A percentile compares a stretch with the other conserved stretches of the same genome.
Conservation (phyloP, 2,329 filamentous ascomycete genomes). For the Verticillium albo-atrum region DNA sequence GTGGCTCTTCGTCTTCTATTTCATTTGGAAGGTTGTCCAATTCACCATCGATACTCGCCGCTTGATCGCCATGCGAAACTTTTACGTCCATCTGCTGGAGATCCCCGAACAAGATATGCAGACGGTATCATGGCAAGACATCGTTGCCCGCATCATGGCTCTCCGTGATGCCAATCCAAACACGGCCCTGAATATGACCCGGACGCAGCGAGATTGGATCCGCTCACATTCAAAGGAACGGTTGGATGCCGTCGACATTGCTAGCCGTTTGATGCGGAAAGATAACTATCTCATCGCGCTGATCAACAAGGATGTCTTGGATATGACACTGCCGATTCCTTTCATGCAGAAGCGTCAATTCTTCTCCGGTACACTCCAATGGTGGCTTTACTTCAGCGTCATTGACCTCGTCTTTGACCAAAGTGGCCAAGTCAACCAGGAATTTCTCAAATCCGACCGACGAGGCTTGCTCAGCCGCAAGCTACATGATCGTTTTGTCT, state of each 20-base stretch:
- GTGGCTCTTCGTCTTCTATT: constrained; percentile 83
- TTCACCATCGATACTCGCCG: constrained; percentile 70
- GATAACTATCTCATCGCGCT: constrained; percentile 97
- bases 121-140: constrained; percentile 88
- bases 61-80: constrained; percentile 74
- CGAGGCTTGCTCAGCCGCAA: constrained; percentile 74
- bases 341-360: constrained; percentile 75
- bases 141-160: constrained; percentile 80
- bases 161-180: constrained; percentile 82
- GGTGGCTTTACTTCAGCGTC: constrained; percentile 86
- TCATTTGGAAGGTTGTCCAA: constrained; percentile 74
- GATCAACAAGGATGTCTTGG: constrained; percentile 93
- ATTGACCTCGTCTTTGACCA: constrained; percentile 93
- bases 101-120: constrained; percentile 85
- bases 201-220: constrained; percentile 51
- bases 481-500: constrained; percentile 71
- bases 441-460: constrained; percentile 81
- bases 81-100: constrained; percentile 76
- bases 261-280: constrained; percentile 91
- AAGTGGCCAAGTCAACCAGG: constrained; percentile 77
- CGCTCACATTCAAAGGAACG: constrained; percentile 88
- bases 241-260: constrained; percentile 94
- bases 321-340: constrained; percentile 81
- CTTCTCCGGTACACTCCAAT: constrained; percentile 86
- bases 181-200: constrained; percentile 57